Conservation (phyloP, 2,329 filamentous ascomycete species). For the Cladophialophora yegresii region DNA sequence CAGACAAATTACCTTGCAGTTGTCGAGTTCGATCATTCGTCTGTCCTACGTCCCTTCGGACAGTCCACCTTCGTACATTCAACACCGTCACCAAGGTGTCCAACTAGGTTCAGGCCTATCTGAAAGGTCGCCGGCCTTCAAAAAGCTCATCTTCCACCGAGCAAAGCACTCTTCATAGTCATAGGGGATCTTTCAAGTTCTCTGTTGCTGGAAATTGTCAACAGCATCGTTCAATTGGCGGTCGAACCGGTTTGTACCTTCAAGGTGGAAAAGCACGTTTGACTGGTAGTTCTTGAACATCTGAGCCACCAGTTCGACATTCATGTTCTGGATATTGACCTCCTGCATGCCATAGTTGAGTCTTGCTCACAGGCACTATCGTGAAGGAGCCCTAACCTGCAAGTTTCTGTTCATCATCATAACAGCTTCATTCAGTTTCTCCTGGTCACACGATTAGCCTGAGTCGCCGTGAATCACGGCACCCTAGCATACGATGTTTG, state of each 20-base stretch:
- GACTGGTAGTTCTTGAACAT: slow-evolving; percentile 99
- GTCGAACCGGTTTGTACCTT: slow-evolving; percentile 64
- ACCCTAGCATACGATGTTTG: slow-evolving; percentile 75
- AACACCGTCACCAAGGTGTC: not conserved
- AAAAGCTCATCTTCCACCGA: not conserved
- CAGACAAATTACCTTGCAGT: not conserved
- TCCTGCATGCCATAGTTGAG: slow-evolving; percentile 59
- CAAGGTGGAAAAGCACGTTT: slow-evolving; percentile 93
- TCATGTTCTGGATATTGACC: slow-evolving; percentile 98
- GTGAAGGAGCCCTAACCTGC: slow-evolving; percentile 58
- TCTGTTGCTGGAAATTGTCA: slow-evolving; percentile 66
- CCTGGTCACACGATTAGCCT: slow-evolving; percentile 56
- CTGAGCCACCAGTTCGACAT: slow-evolving; percentile 93
- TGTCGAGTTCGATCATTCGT: not conserved
- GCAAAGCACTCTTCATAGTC: slow-evolving; percentile 34
- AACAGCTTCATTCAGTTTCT: slow-evolving; percentile 94
- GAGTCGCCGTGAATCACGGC: slow-evolving; percentile 6
- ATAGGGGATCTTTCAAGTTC: slow-evolving; percentile 76
- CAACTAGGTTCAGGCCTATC: not conserved
- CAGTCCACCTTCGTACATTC: not conserved
- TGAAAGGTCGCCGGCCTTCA: not conserved
- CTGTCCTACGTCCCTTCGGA: not conserved
- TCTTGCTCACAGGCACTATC: not conserved
- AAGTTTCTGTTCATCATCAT: slow-evolving; percentile 90
- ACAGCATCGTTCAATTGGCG: not conserved